Percentiles rank a stretch among this genome's conserved stretches.
phyloP scores from a whole-genome alignment of 1,284 basidiomycete genomes.

The Pseudozyma sp. region DNA sequence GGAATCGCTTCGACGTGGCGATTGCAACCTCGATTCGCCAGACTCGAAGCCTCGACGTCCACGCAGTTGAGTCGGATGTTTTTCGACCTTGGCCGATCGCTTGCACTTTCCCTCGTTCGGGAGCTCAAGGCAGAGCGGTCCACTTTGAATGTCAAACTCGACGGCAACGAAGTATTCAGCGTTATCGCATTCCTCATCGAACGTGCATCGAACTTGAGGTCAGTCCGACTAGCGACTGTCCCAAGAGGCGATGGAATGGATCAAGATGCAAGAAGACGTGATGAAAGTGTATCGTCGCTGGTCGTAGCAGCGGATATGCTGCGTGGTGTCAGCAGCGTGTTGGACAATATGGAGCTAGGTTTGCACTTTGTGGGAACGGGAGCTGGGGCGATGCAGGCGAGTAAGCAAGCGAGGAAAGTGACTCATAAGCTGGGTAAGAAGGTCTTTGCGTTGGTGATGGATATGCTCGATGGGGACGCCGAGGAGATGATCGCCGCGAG shows the following conservation, averaged over 20 bases:
- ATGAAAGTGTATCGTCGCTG: constrained; percentile 31
- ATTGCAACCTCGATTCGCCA: constrained; percentile 22
- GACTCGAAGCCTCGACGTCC: constrained; percentile 21
- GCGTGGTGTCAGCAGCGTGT: constrained; percentile 28
- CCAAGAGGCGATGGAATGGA: background rate
- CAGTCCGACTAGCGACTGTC: background rate
- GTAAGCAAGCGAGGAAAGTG: constrained; percentile 38
- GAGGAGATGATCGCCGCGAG: constrained; percentile 30
- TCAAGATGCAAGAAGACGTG: background rate
- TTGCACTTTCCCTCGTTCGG: constrained; percentile 14
- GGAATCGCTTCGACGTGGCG: constrained; percentile 7
- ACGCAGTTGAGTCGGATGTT: constrained; percentile 29
- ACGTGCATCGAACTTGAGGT: constrained; percentile 14
- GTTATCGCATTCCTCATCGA: constrained; percentile 17
- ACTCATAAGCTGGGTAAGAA: constrained; percentile 51
- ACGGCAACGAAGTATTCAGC: constrained; percentile 7
- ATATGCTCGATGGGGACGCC: constrained; percentile 50
- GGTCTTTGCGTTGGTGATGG: constrained; percentile 35
- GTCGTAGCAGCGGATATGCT: constrained; percentile 48
- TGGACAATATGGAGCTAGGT: constrained; percentile 39
- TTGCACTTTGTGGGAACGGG: constrained; percentile 8
- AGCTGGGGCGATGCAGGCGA: constrained; percentile 6
- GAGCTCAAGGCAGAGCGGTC: constrained; percentile 4
- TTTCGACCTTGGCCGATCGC: constrained; percentile 17
- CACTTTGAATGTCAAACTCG: background rate